Base-by-base conservation (phyloP, 139 green algal species). In the Chlamydomonas eustigma region DNA sequence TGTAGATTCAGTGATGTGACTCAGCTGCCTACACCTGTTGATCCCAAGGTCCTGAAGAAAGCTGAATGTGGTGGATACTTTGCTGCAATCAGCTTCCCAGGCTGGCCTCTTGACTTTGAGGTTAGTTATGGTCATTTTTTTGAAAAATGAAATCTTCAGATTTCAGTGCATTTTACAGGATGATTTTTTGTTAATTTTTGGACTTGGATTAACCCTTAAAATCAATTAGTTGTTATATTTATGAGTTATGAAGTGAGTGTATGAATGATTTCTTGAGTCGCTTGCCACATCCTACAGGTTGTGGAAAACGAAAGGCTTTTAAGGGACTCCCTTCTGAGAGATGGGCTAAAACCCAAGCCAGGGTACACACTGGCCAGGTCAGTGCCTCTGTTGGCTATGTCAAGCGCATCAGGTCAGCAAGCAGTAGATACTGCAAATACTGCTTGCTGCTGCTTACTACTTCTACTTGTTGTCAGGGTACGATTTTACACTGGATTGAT, bases 61-160 rank as follows among this genome's bases (percentile, higher is more conserved):
- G 51, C 44, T 1, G 24, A 68, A 44, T 37, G 67, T 25, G 30
- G n/a, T 44, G 4, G 50, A 0, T 71, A 80, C 18, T 83, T 69
- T 79, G 84, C 84, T 12, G 81, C 70, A 22, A 58, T 58, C 44
- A 18, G 12, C 12, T 58, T 58, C 44, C 44, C 44, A 28, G 44
- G 44, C 12, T 73, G 73, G 51, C 76, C 85, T 2, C 63, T 90
- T 39, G 85, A 90, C 44, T 81, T 51, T 31, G 79, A 90, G 77
- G 83, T 85, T 39, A 1, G 74, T 36, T n/a, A n/a, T n/a, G n/a
- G n/a, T n/a, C n/a, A n/a, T n/a, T n/a, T n/a, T n/a, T n/a, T n/a
- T n/a, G n/a, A n/a, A n/a, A n/a, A n/a, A n/a, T n/a, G n/a, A n/a
- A n/a, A n/a, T n/a, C n/a, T n/a, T n/a, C n/a, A n/a, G n/a, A n/a